Conservation (phyloP, 2,329 filamentous ascomycete species). For the Ceratocystis harringtonii region DNA sequence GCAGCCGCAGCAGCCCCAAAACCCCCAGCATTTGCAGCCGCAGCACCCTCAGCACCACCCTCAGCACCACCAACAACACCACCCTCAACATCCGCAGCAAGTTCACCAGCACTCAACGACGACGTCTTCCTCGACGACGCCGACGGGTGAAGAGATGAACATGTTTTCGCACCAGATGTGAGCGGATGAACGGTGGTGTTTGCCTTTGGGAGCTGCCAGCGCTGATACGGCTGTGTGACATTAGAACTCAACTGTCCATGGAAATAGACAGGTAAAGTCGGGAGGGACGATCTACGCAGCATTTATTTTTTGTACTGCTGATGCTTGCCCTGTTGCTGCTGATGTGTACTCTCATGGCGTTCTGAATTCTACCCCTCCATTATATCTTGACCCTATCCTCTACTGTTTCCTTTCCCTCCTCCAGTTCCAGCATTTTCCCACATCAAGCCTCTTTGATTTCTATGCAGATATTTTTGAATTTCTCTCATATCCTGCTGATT, state of each 20-base stretch:
- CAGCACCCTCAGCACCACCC: constrained; percentile 16
- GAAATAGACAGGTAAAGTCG: too few species aligned
- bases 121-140: constrained; percentile 15
- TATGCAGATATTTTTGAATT: background rate
- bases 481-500: background rate
- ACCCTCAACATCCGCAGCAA: constrained; percentile 15
- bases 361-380: background rate
- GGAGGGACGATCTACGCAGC: too few species aligned
- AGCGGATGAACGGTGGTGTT: constrained; percentile 25
- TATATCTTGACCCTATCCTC: background rate
- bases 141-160: constrained; percentile 68
- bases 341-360: background rate
- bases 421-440: constrained; percentile 9
- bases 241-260: too few species aligned
- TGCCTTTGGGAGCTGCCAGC: background rate
- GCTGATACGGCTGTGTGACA: background rate
- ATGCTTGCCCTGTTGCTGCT: background rate
- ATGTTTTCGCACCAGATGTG: constrained; percentile 86
- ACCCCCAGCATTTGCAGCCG: constrained; percentile 26
- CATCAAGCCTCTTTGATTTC: background rate
- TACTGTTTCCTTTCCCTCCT: too few species aligned
- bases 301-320: too few species aligned
- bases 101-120: constrained; percentile 11
- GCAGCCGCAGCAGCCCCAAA: constrained; percentile 12
- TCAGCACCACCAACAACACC: constrained; percentile 14